These are phyloP conservation scores for Boletus tylopilopsis DNA, from an alignment of 768 basidiomycete genomes.

Conservation along the genomic window DNA sequence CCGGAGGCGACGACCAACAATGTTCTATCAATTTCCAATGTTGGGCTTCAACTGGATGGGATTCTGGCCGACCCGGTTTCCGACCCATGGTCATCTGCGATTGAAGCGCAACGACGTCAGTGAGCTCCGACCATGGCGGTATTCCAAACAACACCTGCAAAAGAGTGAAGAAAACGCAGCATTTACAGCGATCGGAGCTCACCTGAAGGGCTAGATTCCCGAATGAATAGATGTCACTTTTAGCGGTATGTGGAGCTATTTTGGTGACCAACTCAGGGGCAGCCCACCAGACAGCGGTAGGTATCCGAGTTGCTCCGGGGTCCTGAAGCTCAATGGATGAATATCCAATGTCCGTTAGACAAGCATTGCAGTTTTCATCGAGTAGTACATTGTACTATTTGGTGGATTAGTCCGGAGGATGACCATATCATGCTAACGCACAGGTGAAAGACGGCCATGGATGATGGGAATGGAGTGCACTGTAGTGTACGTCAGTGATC, in stretches of 20 bases:
- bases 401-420: neutral
- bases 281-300: slow-evolving; percentile 47
- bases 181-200: slow-evolving; percentile 2
- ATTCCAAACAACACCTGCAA: slow-evolving; percentile 21
- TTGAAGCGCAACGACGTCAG: slow-evolving; percentile 3
- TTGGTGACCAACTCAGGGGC: slow-evolving; percentile 30
- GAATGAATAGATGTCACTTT: slow-evolving; percentile 16
- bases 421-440: neutral
- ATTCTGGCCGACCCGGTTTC: neutral
- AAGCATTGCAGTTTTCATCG: neutral
- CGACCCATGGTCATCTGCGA: neutral
- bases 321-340: slow-evolving; percentile 9
- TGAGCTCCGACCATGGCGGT: slow-evolving; percentile 1
- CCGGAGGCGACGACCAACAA: neutral
- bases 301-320: slow-evolving; percentile 32
- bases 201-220: slow-evolving; percentile 27
- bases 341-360: slow-evolving; percentile 4
- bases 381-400: slow-evolving; percentile 6
- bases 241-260: neutral
- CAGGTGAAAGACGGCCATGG: slow-evolving; percentile 13
- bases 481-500: neutral
- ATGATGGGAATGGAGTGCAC: slow-evolving; percentile 13
- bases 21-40: slow-evolving; percentile 4
- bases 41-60: neutral
- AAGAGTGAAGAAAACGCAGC: neutral